Evolutionary conservation across 805 yeast genomes (phyloP).

Genomic region (Metschnikowia cerradonensis): DNA sequence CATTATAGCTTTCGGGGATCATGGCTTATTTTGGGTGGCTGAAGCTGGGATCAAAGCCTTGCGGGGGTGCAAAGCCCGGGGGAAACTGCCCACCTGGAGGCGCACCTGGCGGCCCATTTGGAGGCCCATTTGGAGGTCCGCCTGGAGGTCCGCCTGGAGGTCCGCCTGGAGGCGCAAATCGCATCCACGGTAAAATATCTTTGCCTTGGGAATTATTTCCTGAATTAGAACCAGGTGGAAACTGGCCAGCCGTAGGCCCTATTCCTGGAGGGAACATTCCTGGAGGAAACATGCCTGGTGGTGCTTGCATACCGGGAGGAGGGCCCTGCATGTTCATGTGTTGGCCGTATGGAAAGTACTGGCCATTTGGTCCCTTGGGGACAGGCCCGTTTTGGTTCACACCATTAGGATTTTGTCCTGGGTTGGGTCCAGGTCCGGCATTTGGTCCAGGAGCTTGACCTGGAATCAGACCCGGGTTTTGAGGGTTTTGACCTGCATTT

Average conservation of each 20-base stretch:
- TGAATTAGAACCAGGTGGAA: constrained; percentile 4
- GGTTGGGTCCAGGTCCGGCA: not conserved
- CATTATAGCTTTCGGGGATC: too few relatives aligned
- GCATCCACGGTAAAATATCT: constrained; percentile 17
- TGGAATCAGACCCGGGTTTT: not conserved
- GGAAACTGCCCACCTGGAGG: constrained; percentile 9
- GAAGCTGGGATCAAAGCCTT: constrained; percentile 5
- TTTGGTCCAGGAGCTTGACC: not conserved
- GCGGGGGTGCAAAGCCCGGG: constrained; percentile 10
- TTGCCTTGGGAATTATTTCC: constrained; percentile 1
- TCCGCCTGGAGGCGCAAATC: constrained; percentile 11
- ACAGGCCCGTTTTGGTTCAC: not conserved
- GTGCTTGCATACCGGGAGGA: constrained; percentile 6
- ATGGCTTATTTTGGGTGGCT: not conserved
- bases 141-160: not conserved
- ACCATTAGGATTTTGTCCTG: not conserved
- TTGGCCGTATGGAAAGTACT: constrained; percentile 3
- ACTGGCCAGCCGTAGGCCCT: constrained; percentile 14
- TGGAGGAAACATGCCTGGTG: constrained; percentile 25
- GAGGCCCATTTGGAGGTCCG: constrained; percentile 3
- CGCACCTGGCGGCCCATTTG: constrained; percentile 2
- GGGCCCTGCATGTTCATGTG: constrained; percentile 8
- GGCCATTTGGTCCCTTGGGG: constrained; percentile 1
- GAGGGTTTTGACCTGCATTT: not conserved
- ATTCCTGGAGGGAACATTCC: constrained; percentile 36